Evolutionary conservation across 2,329 filamentous ascomycete genomes (phyloP), one percentile per base, ranked within the genome.

Genomic region (Cryphonectria radicalis): DNA sequence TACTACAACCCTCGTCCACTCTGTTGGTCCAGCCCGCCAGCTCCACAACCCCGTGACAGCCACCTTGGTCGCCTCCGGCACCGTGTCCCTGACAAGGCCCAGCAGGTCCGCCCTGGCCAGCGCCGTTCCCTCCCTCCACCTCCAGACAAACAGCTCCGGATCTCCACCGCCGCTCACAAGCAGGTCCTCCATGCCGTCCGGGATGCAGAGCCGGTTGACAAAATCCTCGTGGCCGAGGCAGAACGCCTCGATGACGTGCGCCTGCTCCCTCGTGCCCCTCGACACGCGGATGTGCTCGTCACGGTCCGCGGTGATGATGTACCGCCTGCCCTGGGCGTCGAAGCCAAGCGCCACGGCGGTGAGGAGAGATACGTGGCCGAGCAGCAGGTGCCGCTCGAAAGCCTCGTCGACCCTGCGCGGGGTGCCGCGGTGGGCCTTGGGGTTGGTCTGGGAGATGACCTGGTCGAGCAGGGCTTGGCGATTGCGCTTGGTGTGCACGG

Each of bases 331-430:
- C 72, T 75, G 82, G 73, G 74, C 84, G 78, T 77, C 84, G 78
- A n/a, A 82, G 7, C 85, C 86, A 59, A 89, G 84, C 2, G 85
- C 81, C 67, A 98, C 80, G 77, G 93, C 91, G 1, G 95, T 98
- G 66, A 99, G 88, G 89, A 98, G 93, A 0, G 95, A 98, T 19
- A 99, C 96, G 81, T 99, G 96, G 17, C 96, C 96, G 0, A 99
- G 89, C 10, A 98, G 84, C 0, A 97, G 85, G 53, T 91, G 88
- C 76, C 94, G 89, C 76, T 94, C 91, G 78, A 97, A 97, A 37
- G 84, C 76, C 17, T 85, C 81, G 53, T 78, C 80, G 40, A 83
- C 81, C 63, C 72, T 59, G 76, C 40, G 77, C 81, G 42, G 70
- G 55, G 67, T 71, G 74, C 71, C 71, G 57, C 63, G 62, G 8